These are phyloP conservation scores for Camptophora hylomeconis DNA, from an alignment of 2,329 filamentous ascomycete species.

Conservation along the genomic window DNA sequence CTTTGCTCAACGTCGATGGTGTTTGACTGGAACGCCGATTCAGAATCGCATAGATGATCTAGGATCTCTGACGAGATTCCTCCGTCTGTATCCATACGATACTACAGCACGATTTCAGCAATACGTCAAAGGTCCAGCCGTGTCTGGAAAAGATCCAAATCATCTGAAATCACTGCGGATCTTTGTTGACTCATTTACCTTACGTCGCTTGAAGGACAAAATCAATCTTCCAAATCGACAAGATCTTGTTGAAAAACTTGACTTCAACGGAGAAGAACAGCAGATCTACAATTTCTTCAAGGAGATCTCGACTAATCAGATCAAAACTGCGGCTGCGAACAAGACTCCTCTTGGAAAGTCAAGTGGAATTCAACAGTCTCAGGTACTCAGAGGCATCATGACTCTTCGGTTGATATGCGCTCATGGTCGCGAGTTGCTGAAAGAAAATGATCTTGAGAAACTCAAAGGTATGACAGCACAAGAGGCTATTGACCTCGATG, in stretches of 20 bases:
- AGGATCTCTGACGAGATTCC: slow-evolving; percentile 71
- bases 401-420: slow-evolving; percentile 83
- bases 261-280: slow-evolving; percentile 64
- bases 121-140: slow-evolving; percentile 75
- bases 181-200: slow-evolving; percentile 84
- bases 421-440: slow-evolving; percentile 83
- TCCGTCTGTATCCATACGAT: slow-evolving; percentile 75
- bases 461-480: slow-evolving; percentile 71
- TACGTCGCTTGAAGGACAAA: slow-evolving; percentile 82
- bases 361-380: slow-evolving; percentile 55
- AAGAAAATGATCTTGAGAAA: slow-evolving; percentile 65
- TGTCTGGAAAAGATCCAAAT: slow-evolving; percentile 67
- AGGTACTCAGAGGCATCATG: slow-evolving; percentile 83
- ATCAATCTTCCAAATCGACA: slow-evolving; percentile 65
- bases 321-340: slow-evolving; percentile 58
- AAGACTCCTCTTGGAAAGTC: slow-evolving; percentile 63
- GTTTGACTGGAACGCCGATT: slow-evolving; percentile 90
- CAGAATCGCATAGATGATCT: slow-evolving; percentile 90
- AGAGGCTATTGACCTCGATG: slow-evolving; percentile 79
- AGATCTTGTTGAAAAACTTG: slow-evolving; percentile 59
- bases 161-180: slow-evolving; percentile 76
- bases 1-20: slow-evolving; percentile 75
- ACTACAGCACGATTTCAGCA: slow-evolving; percentile 62
- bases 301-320: slow-evolving; percentile 64
- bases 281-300: slow-evolving; percentile 75